Conservation (phyloP, 148 eudicot genomes). For the Camellia lanceoleosa region DNA sequence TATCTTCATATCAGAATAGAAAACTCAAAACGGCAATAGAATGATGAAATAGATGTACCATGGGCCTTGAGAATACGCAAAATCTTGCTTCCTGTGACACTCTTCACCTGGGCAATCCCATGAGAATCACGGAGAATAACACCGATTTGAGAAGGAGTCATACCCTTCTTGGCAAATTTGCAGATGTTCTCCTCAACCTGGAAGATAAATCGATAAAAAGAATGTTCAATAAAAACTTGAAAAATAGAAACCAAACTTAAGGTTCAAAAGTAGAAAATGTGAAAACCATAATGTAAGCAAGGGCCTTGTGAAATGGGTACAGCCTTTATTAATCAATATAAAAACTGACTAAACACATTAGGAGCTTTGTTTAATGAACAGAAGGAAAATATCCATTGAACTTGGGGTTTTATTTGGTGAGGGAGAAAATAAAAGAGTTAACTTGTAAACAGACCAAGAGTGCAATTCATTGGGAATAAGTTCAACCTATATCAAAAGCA, state of each 20-base stretch:
- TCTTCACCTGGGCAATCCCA: constrained; percentile 33
- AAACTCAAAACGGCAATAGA: background rate
- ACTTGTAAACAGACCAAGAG: background rate
- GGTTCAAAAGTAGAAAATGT: background rate
- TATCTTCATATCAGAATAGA: background rate
- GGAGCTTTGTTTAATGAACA: background rate
- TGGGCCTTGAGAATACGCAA: constrained; percentile 44
- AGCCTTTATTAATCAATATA: background rate
- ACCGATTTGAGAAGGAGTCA: constrained; percentile 34
- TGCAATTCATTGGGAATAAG: background rate
- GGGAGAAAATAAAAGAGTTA: background rate
- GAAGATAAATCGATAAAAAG: background rate
- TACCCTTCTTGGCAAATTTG: constrained; percentile 36
- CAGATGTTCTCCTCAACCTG: constrained; percentile 45
- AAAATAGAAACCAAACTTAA: background rate
- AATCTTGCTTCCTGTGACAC: constrained; percentile 30
- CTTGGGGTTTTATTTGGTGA: background rate
- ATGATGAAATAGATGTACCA: constrained; percentile 10
- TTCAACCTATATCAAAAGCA: background rate
- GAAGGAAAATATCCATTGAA: background rate
- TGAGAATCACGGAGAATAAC: constrained; percentile 36
- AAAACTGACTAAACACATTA: background rate
- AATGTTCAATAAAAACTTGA: background rate
- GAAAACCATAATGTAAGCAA: background rate
- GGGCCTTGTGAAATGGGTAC: too few species aligned